phyloP scores from a whole-genome alignment of 768 basidiomycete species.

The Dentipellis fragilis region DNA sequence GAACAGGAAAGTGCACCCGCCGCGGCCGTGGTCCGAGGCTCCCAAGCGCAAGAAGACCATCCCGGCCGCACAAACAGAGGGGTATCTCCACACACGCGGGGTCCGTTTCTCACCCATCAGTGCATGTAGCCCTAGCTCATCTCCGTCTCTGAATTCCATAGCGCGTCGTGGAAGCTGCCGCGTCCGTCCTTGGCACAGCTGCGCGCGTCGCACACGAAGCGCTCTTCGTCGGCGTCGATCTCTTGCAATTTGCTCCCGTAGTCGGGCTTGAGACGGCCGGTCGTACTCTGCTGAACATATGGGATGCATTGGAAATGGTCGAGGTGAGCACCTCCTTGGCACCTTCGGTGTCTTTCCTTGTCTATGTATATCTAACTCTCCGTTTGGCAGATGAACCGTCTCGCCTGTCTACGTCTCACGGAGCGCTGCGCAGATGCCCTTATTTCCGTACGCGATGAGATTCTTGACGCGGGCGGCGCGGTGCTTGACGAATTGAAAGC shows the following conservation, averaged over 20 bases:
- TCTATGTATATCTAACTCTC: not conserved
- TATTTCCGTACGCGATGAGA: slow-evolving; percentile 51
- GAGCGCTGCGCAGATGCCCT: slow-evolving; percentile 65
- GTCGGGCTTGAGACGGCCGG: slow-evolving; percentile 46
- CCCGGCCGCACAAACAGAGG: slow-evolving; percentile 20
- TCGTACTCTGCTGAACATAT: slow-evolving; percentile 44
- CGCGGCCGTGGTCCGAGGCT: slow-evolving; percentile 18
- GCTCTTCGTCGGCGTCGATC: slow-evolving; percentile 30
- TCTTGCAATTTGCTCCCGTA: slow-evolving; percentile 44
- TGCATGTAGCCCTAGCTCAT: not conserved
- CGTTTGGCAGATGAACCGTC: slow-evolving; percentile 46
- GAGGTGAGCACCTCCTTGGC: slow-evolving; percentile 30
- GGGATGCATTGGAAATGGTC: slow-evolving; percentile 50
- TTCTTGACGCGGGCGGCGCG: slow-evolving; percentile 44
- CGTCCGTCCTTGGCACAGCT: slow-evolving; percentile 31
- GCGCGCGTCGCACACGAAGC: slow-evolving; percentile 35
- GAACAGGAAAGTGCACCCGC: slow-evolving; percentile 8
- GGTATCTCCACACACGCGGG: slow-evolving; percentile 18
- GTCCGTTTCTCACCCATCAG: slow-evolving; percentile 8
- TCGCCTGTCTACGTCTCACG: slow-evolving; percentile 59
- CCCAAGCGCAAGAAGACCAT: slow-evolving; percentile 16
- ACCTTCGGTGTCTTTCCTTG: not conserved
- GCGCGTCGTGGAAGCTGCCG: slow-evolving; percentile 17
- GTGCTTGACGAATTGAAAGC: slow-evolving; percentile 38
- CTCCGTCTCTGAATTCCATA: slow-evolving; percentile 2